A percentile compares a stretch with the other conserved stretches of the same genome.
These are phyloP conservation scores for Verticillium longisporum DNA, from an alignment of 2,329 filamentous ascomycete genomes.

Conservation along the genomic window DNA sequence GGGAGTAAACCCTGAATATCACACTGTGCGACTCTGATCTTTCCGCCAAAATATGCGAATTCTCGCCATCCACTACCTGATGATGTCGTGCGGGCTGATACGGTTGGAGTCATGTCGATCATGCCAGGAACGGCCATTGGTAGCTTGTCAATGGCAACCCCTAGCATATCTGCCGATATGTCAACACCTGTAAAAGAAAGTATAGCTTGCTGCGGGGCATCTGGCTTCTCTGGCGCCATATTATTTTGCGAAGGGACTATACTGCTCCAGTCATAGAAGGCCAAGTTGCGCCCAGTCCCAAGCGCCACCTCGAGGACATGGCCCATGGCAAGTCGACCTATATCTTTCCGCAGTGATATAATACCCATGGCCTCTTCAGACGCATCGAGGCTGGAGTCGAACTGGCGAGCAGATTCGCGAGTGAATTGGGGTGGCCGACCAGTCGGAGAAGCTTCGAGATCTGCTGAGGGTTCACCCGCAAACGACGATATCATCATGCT, in stretches of 20 bases:
- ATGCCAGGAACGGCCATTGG: constrained; percentile 32
- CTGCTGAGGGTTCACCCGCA: background rate
- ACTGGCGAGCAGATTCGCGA: constrained; percentile 41
- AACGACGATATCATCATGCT: constrained; percentile 7
- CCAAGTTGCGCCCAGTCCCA: constrained; percentile 55
- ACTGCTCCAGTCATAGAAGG: constrained; percentile 47
- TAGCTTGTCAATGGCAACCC: constrained; percentile 48
- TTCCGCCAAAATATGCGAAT: constrained; percentile 27
- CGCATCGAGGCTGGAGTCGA: constrained; percentile 51
- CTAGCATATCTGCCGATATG: constrained; percentile 53
- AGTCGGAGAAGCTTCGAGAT: constrained; percentile 32
- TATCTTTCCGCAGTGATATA: constrained; percentile 37
- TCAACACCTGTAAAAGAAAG: constrained; percentile 56
- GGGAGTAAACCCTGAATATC: constrained; percentile 41
- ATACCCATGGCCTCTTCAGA: constrained; percentile 53
- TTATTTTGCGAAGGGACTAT: background rate
- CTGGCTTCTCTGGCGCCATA: background rate
- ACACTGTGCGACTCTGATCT: constrained; percentile 39
- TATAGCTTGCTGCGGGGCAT: constrained; percentile 18
- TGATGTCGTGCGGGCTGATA: background rate
- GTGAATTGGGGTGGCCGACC: constrained; percentile 41
- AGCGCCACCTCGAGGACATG: constrained; percentile 58
- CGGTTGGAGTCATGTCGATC: constrained; percentile 16
- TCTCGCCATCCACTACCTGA: background rate
- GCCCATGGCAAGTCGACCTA: constrained; percentile 42